These are phyloP conservation scores for Starmerella roubikii DNA, from an alignment of 805 yeast genomes.

Conservation along the genomic window DNA sequence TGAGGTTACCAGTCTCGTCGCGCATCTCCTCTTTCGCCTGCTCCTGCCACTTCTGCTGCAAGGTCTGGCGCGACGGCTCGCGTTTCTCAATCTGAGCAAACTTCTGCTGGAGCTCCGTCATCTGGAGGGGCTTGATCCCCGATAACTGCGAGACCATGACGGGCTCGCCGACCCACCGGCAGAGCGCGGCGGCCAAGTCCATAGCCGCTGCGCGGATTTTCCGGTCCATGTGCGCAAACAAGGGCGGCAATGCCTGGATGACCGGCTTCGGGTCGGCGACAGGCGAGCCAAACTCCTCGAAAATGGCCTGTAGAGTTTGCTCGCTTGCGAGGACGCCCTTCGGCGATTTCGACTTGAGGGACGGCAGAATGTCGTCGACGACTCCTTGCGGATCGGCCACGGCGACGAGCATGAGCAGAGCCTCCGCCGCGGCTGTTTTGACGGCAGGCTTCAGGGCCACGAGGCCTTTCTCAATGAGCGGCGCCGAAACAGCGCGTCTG, in stretches of 20 bases:
- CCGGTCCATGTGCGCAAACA: slow-evolving; percentile 75
- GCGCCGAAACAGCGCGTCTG: slow-evolving; percentile 20
- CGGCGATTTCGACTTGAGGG: slow-evolving; percentile 49
- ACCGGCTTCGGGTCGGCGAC: slow-evolving; percentile 45
- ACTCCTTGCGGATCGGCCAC: slow-evolving; percentile 42
- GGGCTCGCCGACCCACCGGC: slow-evolving; percentile 58
- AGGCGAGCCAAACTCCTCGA: slow-evolving; percentile 48
- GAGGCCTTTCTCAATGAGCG: slow-evolving; percentile 69
- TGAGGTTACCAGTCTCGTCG: not conserved
- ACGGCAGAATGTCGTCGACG: slow-evolving; percentile 53
- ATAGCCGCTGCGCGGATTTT: slow-evolving; percentile 73
- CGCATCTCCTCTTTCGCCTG: slow-evolving; percentile 1
- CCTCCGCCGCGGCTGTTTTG: slow-evolving; percentile 49
- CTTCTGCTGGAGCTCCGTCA: slow-evolving; percentile 60
- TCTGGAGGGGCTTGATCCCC: slow-evolving; percentile 80
- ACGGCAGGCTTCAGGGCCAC: slow-evolving; percentile 65
- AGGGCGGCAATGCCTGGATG: slow-evolving; percentile 44
- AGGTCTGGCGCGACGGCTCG: slow-evolving; percentile 10
- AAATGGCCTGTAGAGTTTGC: slow-evolving; percentile 42
- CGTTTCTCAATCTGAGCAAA: slow-evolving; percentile 38
- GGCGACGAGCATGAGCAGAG: slow-evolving; percentile 50
- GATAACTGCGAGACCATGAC: slow-evolving; percentile 43
- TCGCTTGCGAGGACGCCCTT: slow-evolving; percentile 62
- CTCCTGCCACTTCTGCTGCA: slow-evolving; percentile 6
- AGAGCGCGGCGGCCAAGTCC: slow-evolving; percentile 50